phyloP scores from a whole-genome alignment of 805 yeast species.

The Lipomyces japonicus region DNA sequence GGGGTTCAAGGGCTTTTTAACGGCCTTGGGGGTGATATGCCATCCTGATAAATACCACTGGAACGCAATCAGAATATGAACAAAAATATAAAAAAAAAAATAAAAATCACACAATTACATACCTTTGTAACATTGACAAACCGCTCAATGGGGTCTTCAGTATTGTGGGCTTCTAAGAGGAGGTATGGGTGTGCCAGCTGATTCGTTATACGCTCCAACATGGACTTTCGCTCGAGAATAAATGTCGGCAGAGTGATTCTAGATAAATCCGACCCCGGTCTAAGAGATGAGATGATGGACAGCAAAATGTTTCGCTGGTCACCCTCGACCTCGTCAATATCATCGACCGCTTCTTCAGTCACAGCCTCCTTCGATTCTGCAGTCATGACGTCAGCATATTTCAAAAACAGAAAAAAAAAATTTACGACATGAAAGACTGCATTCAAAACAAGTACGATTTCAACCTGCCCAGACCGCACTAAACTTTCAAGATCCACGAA shows the following conservation, averaged over 20 bases:
- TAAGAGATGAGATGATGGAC: conserved; percentile 83
- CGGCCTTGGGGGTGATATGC: conserved; percentile 99
- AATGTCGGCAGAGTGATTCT: conserved; percentile 93
- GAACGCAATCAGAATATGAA: background rate
- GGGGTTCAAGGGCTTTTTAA: conserved; percentile 94
- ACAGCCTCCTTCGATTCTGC: too few relatives aligned
- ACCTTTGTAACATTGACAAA: conserved; percentile 64
- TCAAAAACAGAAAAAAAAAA: background rate
- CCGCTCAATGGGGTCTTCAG: conserved; percentile 58
- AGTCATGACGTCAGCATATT: background rate
- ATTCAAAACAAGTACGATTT: too few relatives aligned
- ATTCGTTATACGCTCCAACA: conserved; percentile 93
- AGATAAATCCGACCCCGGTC: conserved; percentile 88
- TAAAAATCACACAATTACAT: background rate
- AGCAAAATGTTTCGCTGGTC: conserved; percentile 82
- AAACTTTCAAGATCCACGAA: too few relatives aligned
- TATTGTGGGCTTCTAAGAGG: conserved; percentile 61
- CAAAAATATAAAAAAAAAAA: background rate
- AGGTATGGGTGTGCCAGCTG: conserved; percentile 72
- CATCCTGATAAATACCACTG: conserved; percentile 89
- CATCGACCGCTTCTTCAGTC: conserved; percentile 35
- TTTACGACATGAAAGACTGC: background rate
- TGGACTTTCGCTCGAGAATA: conserved; percentile 87
- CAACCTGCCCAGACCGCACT: too few relatives aligned
- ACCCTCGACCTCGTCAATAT: conserved; percentile 86